Evolutionary conservation across 1,284 basidiomycete genomes (phyloP), one percentile per base, ranked within the genome.

Genomic region (Athelia psychrophila): DNA sequence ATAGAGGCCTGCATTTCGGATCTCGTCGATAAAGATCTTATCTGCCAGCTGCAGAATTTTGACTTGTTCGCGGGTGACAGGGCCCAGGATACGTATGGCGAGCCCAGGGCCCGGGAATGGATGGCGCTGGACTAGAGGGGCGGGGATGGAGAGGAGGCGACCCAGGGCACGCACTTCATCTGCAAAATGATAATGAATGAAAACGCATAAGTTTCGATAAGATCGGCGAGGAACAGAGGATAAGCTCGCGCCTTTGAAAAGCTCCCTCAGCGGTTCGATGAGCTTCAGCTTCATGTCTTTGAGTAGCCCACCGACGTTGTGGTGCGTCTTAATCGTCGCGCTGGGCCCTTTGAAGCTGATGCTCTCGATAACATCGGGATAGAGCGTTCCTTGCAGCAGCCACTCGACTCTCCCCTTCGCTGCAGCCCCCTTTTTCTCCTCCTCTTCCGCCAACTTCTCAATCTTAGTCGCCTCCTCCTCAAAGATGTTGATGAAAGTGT

Each of bases 341-440:
- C 91, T 94, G 2, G 97, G 97, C 3, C 97, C 97, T 74, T 99
- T 99, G 86, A 99, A 99, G 72, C 91, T 95, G 76, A 99, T 98
- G 64, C 90, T 94, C 77, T 99, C 97, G 67, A 99, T 99, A 45
- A 99, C 97, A 67, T 99, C 97, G 2, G 97, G 97, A 73, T 99
- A 99, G 10, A 99, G 82, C 0, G 97, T 99, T n/a, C 97, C 97
- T 71, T 98, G 96, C 24, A 99, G 74, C 50, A 99, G 72, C 92
- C 93, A 99, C 70, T 99, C 97, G 50, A 99, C 94, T 66, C 89
- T 88, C 16, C 95, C 95, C 70, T 93, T 93, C 20, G 81, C 79
- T 53, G 83, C 85, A 0, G 80, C 86, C 9, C 81, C 83, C 40
- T 77, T 69, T 56, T 80, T 79, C 62, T 87, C 85, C 59, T 86